Percentiles rank a stretch among this genome's conserved stretches.
phyloP scores from a whole-genome alignment of 192 early-diverging fungal genomes.

The Rhizophlyctis rosea region DNA sequence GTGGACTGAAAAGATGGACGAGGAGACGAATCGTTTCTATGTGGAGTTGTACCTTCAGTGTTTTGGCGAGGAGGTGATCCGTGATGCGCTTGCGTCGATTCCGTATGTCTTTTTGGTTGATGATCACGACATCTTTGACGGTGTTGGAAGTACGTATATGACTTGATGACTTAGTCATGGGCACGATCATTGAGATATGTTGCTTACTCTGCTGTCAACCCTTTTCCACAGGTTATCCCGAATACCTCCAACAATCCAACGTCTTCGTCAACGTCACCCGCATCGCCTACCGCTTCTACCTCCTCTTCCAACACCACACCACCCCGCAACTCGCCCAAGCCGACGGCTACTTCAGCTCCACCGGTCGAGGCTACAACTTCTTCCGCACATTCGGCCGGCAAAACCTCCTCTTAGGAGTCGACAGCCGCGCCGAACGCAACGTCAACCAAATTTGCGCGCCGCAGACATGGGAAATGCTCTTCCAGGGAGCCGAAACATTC shows the following conservation, averaged over 20 bases:
- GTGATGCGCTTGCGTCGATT: constrained; percentile 12
- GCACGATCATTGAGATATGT: too few relatives aligned
- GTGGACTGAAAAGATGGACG: constrained; percentile 10
- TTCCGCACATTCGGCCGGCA: constrained; percentile 64
- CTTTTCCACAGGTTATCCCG: constrained; percentile 72
- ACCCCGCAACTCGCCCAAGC: neutral
- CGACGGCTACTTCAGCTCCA: constrained; percentile 9
- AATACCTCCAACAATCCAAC: constrained; percentile 62
- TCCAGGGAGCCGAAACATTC: constrained; percentile 10
- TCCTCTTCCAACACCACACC: constrained; percentile 62
- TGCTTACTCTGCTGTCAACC: too few relatives aligned
- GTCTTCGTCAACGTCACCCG: constrained; percentile 71
- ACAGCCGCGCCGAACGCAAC: constrained; percentile 69
- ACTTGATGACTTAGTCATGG: too few relatives aligned
- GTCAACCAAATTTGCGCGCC: constrained; percentile 56
- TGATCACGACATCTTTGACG: constrained; percentile 26
- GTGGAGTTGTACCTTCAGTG: constrained; percentile 7
- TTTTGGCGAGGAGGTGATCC: constrained; percentile 4
- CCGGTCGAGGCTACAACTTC: constrained; percentile 44
- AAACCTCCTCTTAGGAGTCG: constrained; percentile 58
- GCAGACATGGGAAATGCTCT: constrained; percentile 58
- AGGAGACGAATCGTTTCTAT: neutral
- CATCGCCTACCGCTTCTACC: constrained; percentile 71
- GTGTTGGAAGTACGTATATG: too few relatives aligned
- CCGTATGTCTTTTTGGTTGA: constrained; percentile 23